phyloP scores from a whole-genome alignment of 805 yeast genomes.

The Myxozyma kluyveri region DNA sequence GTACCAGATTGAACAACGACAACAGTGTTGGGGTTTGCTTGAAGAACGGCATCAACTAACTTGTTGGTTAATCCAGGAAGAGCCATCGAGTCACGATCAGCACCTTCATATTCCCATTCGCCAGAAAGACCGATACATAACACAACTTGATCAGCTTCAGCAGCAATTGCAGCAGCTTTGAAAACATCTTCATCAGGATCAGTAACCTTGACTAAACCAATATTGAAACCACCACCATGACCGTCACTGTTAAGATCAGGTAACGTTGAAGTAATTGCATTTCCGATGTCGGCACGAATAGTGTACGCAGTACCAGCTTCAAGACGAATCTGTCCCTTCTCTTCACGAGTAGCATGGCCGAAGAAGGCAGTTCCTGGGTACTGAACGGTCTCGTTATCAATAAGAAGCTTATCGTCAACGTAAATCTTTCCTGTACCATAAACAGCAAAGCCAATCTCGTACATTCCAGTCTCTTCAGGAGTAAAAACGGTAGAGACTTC shows the following conservation, averaged over 20 bases:
- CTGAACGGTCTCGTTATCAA: constrained; percentile 57
- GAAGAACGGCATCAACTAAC: constrained; percentile 46
- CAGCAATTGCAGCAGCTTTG: constrained; percentile 51
- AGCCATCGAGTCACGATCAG: constrained; percentile 51
- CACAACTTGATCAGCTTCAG: constrained; percentile 51
- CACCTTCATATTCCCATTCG: constrained; percentile 62
- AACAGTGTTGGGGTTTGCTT: constrained; percentile 51
- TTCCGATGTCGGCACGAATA: constrained; percentile 51
- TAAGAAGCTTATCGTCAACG: constrained; percentile 51
- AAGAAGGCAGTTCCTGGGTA: constrained; percentile 50
- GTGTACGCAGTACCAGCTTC: constrained; percentile 48
- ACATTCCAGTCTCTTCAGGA: constrained; percentile 50
- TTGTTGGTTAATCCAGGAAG: constrained; percentile 50
- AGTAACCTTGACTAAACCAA: background rate
- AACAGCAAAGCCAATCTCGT: constrained; percentile 52
- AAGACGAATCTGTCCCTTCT: constrained; percentile 41
- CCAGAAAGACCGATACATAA: constrained; percentile 50
- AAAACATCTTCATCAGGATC: constrained; percentile 6
- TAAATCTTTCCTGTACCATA: constrained; percentile 56
- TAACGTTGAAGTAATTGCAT: constrained; percentile 43
- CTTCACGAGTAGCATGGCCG: constrained; percentile 56
- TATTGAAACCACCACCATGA: constrained; percentile 1
- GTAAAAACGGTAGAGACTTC: constrained; percentile 46
- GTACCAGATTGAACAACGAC: constrained; percentile 61
- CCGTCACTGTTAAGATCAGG: background rate